These are phyloP conservation scores for Haematococcus lacustris DNA, from an alignment of 139 green algal species.

Conservation along the genomic window DNA sequence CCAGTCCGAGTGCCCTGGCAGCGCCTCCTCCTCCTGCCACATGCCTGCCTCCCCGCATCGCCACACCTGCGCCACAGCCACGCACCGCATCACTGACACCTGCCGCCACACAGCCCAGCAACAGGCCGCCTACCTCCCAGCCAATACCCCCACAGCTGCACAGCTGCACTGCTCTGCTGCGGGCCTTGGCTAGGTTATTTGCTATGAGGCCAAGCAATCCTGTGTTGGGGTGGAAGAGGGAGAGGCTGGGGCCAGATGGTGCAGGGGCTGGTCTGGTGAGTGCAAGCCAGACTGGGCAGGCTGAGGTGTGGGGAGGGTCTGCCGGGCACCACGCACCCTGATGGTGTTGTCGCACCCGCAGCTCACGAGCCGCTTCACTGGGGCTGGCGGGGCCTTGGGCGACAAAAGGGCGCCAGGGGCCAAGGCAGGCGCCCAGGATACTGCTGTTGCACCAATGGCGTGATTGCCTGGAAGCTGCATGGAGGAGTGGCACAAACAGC, in stretches of 20 bases:
- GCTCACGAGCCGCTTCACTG: constrained; percentile 63
- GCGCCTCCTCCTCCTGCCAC: constrained; percentile 69
- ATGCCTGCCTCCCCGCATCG: constrained; percentile 30
- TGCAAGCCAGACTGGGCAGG: too few species aligned
- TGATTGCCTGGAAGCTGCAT: constrained; percentile 52
- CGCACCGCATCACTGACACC: too few species aligned
- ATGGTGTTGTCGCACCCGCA: constrained; percentile 84
- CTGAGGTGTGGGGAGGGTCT: too few species aligned
- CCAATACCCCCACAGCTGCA: background rate
- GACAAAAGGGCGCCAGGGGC: constrained; percentile 55
- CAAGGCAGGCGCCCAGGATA: constrained; percentile 83
- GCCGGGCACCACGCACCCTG: too few species aligned
- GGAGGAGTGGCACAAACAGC: too few species aligned
- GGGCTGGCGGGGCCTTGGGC: constrained; percentile 27
- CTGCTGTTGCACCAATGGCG: constrained; percentile 72
- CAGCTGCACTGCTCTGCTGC: background rate
- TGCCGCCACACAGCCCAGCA: too few species aligned
- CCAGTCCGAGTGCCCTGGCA: constrained; percentile 87
- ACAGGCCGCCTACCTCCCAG: too few species aligned
- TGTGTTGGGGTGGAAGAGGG: too few species aligned
- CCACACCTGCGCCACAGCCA: constrained; percentile 60
- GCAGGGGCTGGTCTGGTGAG: too few species aligned
- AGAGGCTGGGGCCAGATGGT: too few species aligned
- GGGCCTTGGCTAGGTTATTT: too few species aligned
- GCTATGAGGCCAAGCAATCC: too few species aligned